Evolutionary conservation across 106 monocot species (phyloP), one percentile per base, ranked within the genome.

Genomic region (Dactylorhiza incarnata): DNA sequence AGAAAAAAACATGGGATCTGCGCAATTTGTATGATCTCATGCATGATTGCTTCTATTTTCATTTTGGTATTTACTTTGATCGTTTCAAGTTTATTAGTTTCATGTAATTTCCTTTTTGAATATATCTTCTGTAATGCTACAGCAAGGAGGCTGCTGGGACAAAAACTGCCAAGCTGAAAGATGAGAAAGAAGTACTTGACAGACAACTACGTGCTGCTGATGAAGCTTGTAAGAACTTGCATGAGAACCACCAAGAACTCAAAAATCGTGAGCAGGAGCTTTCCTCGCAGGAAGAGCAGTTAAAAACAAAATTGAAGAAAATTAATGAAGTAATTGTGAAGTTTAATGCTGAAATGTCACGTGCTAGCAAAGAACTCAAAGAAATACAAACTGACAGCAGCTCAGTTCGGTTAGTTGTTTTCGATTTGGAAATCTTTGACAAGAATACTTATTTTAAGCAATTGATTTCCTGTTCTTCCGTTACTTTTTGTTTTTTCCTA

Each of bases 101-200:
- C 72, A 5, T 48, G 3, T 11, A 4, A 49, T 72, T 72, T 72
- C 7, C 0, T 14, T 69, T 15, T 45, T 37, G 12, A 66, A 37
- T 11, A 11, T 24, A 66, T 37, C 7, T 69, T 46, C 1, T 45
- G 45, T 69, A 5, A 61, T 76, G 24, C 75, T 84, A 20, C 88
- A 99, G 99, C 59, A 99, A 99, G 81, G 89, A 99, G 62, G 85
- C 87, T 43, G 99, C 99, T 61, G 99, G 99, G 49, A 94, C 83
- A 77, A 89, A 88, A 86, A 99, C 99, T 71, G 89, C 94, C 45
- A 94, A 99, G 76, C 53, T 94, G 74, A 94, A 86, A 75, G 99
- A 94, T 76, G 99, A 99, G 78, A 99, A 99, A 73, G 99, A 99
- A 82, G 94, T 99, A 50, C 84, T 79, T 80, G 99, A 99, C 68